Base-by-base conservation (phyloP, 129 eudicot genomes). In the Artemisia tridentata region DNA sequence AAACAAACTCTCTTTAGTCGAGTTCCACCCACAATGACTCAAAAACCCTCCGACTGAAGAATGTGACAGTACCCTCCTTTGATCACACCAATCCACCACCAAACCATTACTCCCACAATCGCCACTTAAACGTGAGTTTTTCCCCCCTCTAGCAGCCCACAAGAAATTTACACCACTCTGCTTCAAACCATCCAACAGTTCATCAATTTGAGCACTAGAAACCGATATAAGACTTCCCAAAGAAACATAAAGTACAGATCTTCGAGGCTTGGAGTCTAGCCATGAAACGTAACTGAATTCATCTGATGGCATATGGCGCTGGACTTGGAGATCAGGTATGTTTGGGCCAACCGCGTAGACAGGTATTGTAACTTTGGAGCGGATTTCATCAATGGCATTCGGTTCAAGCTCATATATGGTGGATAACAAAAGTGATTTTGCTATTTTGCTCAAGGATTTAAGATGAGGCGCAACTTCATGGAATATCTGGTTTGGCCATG, bases 351-450 rank as follows among this genome's bases (percentile, higher is more conserved):
- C 17, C 3, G 75, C 11, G 68, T 76, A 77, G 8, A 80, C 19
- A 69, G 82, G 82, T 17, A 77, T 17, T 34, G 53, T 19, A 11
- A 76, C 15, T 62, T 15, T 51, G 43, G 57, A 2, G 77, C 31
- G 75, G 6, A 83, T 21, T 6, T 69, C 78, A 46, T 75, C 65
- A 10, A 84, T 38, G 11, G 61, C 71, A 46, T 74, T 27, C 8
- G 70, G 0, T 79, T 90, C 95, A 6, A 90, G 80, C 19, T 83
- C 89, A 19, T 81, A 79, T 5, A 83, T 46, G 43, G 86, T 78
- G 48, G 86, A 63, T 64, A 87, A 41, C 2, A 90, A 47, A 25
- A 87, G 81, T 47, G 61, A 87, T 13, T 85, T 69, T 14, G 90
- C 69, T 38, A 80, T 84, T 7, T 75, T 27, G n/a, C 67, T 63